A percentile compares a stretch with the other conserved stretches of the same genome.
Conservation (phyloP, 83 land plant genomes). For the Thuja plicata region DNA sequence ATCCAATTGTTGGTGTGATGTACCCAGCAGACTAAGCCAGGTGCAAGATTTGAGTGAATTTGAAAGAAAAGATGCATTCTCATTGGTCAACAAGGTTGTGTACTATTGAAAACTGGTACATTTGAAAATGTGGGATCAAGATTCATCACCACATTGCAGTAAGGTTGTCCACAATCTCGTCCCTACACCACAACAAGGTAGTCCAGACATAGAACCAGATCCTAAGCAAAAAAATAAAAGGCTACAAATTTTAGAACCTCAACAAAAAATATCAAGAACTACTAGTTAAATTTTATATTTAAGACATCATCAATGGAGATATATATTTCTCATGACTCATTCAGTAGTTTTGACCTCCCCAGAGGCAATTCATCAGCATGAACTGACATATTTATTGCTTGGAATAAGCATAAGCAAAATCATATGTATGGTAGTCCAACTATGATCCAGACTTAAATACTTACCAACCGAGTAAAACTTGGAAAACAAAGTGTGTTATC, state of each 20-base stretch:
- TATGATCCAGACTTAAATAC: not conserved
- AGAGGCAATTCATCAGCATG: not conserved
- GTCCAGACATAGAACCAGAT: not conserved
- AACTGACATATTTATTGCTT: not conserved
- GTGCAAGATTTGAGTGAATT: too few relatives aligned
- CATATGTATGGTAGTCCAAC: not conserved
- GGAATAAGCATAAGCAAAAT: not conserved
- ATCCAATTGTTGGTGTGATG: too few relatives aligned
- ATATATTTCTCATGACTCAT: not conserved
- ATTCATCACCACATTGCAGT: not conserved
- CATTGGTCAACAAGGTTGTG: not conserved
- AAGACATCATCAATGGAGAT: not conserved
- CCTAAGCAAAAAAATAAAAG: not conserved
- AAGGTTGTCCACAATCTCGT: not conserved
- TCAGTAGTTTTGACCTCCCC: not conserved
- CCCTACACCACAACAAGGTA: not conserved
- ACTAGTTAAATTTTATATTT: too few relatives aligned
- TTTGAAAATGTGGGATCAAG: not conserved
- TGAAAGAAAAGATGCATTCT: too few relatives aligned
- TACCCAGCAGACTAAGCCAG: too few relatives aligned
- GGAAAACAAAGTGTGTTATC: not conserved
- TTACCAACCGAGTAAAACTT: not conserved
- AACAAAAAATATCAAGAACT: too few relatives aligned
- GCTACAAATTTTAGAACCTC: too few relatives aligned
- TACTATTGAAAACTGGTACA: not conserved